These are phyloP conservation scores for Volvariella surrecta DNA, from an alignment of 1,284 basidiomycete species.

Conservation along the genomic window DNA sequence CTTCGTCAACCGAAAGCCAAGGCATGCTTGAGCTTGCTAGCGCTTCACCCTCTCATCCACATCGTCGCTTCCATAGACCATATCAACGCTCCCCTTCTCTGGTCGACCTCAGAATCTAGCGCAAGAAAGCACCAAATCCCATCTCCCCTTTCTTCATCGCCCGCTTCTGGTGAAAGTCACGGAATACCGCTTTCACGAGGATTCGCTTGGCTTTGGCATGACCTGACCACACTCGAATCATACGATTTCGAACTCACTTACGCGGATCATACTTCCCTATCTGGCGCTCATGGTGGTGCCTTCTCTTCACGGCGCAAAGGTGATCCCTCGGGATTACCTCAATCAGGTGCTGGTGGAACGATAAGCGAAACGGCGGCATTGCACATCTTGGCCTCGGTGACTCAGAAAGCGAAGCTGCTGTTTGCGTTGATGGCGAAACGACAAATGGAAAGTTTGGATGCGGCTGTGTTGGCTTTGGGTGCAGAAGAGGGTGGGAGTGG, in stretches of 20 bases:
- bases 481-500: neutral
- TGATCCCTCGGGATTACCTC: neutral
- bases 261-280: slow-evolving; percentile 55
- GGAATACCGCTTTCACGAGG: slow-evolving; percentile 28
- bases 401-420: slow-evolving; percentile 76
- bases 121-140: slow-evolving; percentile 36
- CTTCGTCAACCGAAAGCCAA: slow-evolving; percentile 57
- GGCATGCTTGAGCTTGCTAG: slow-evolving; percentile 60
- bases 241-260: slow-evolving; percentile 75
- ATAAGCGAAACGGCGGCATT: slow-evolving; percentile 77
- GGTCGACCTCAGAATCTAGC: slow-evolving; percentile 54
- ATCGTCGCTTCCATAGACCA: slow-evolving; percentile 81
- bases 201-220: slow-evolving; percentile 85
- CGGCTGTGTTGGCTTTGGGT: slow-evolving; percentile 20
- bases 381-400: slow-evolving; percentile 82
- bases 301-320: slow-evolving; percentile 16
- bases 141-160: slow-evolving; percentile 13
- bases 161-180: slow-evolving; percentile 3
- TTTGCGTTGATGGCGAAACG: slow-evolving; percentile 60
- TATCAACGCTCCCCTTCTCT: slow-evolving; percentile 72
- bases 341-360: slow-evolving; percentile 19
- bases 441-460: slow-evolving; percentile 55
- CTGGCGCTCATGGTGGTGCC: slow-evolving; percentile 40
- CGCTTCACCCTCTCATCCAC: slow-evolving; percentile 66
- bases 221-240: slow-evolving; percentile 72